Evolutionary conservation across 2,329 filamentous ascomycete genomes (phyloP).

Genomic region (Teratosphaeria destructans): DNA sequence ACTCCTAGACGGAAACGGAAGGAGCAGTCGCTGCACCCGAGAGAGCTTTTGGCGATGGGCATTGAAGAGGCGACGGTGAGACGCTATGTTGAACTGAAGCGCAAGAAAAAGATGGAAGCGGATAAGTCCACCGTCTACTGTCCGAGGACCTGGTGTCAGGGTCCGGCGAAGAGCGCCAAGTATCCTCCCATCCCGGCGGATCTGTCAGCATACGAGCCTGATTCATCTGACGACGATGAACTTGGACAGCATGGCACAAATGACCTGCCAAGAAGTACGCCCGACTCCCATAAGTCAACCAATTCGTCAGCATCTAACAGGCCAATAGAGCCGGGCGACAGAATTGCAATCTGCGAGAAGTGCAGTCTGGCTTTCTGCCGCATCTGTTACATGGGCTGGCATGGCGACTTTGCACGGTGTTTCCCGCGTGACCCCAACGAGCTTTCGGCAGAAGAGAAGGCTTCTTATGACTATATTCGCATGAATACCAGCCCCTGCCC

Average conservation of each 20-base stretch:
- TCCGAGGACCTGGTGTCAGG: conserved; percentile 84
- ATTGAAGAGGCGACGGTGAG: conserved; percentile 57
- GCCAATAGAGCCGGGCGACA: conserved; percentile 36
- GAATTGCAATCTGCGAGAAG: conserved; percentile 76
- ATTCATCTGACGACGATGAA: conserved; percentile 21
- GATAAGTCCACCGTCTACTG: conserved; percentile 91
- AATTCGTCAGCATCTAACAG: not conserved
- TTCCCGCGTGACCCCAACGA: conserved; percentile 57
- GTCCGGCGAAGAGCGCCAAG: conserved; percentile 56
- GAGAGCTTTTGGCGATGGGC: conserved; percentile 56
- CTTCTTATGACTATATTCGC: conserved; percentile 72
- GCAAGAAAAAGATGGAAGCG: conserved; percentile 83
- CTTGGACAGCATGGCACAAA: conserved; percentile 16
- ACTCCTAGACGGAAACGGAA: conserved; percentile 15
- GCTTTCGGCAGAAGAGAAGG: conserved; percentile 73
- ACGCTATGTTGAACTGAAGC: conserved; percentile 80
- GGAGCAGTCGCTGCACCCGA: conserved; percentile 64
- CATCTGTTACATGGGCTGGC: conserved; percentile 72
- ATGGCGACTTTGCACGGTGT: conserved; percentile 72
- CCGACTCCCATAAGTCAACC: not conserved
- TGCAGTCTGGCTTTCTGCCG: conserved; percentile 83
- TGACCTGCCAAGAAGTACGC: not conserved
- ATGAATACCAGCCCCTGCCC: conserved; percentile 79
- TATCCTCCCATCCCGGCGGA: conserved; percentile 37
- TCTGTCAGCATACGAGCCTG: conserved; percentile 30